These are phyloP conservation scores for Crithidia thermophila DNA, from an alignment of 208 protist genomes.

Conservation along the genomic window DNA sequence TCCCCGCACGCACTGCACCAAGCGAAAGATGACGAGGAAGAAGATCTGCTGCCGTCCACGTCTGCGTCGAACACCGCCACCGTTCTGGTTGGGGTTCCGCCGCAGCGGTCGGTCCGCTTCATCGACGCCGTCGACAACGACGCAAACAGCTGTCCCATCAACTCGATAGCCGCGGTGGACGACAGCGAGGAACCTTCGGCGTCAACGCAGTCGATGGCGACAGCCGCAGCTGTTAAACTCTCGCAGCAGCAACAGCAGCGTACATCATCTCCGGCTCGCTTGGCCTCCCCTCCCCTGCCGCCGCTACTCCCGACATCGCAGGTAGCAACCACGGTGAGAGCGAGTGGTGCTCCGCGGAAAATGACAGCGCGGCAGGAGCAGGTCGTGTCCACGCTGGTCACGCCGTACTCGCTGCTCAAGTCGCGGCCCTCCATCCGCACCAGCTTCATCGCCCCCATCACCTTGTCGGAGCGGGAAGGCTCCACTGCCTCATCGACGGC, in stretches of 20 bases:
- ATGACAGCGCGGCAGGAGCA: conserved; percentile 3
- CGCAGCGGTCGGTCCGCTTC: conserved; percentile 25
- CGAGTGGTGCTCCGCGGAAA: not conserved
- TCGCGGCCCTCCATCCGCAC: conserved; percentile 19
- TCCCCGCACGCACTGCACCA: not conserved
- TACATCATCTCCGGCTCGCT: not conserved
- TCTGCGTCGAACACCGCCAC: not conserved
- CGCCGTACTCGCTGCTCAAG: conserved; percentile 26
- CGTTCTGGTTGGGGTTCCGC: no score
- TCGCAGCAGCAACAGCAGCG: not conserved
- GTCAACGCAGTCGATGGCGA: no score
- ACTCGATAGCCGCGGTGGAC: no score
- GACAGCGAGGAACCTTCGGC: no score
- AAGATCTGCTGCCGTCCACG: not conserved
- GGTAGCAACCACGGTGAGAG: not conserved
- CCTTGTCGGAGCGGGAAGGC: conserved; percentile 11
- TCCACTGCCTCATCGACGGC: conserved; percentile 1
- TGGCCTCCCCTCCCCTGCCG: not conserved
- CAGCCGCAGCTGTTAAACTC: no score
- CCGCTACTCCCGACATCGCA: not conserved
- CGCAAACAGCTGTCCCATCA: no score
- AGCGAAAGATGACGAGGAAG: not conserved
- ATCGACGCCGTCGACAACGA: not conserved
- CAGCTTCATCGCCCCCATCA: conserved; percentile 38
- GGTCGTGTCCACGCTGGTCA: conserved; percentile 18